Conservation (phyloP, 768 basidiomycete genomes). For the Suillus tomentosus region DNA sequence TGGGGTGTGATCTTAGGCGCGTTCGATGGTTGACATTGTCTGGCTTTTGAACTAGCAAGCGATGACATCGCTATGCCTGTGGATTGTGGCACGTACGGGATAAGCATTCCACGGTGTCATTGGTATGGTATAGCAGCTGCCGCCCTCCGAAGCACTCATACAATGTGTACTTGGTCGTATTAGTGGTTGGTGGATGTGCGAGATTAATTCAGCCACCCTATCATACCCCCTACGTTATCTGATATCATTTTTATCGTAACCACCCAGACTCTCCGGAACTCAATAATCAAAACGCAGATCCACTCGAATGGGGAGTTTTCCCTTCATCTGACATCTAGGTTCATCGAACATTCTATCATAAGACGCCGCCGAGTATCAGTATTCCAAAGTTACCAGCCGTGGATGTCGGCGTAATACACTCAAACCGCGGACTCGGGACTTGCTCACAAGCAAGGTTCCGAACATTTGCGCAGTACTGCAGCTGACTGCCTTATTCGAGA, state of each 20-base stretch:
- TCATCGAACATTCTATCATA: not conserved
- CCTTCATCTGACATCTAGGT: not conserved
- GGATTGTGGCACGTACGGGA: not conserved
- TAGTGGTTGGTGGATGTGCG: not conserved
- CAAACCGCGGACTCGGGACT: slow-evolving; percentile 1
- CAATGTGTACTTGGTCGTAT: not conserved
- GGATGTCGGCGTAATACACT: not conserved
- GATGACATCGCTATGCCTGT: not conserved
- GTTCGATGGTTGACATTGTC: not conserved
- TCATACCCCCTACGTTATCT: not conserved
- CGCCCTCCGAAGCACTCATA: not conserved
- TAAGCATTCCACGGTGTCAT: not conserved
- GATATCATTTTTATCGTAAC: not conserved
- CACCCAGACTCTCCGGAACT: not conserved
- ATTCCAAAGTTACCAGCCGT: slow-evolving; percentile 7
- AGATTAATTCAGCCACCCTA: not conserved
- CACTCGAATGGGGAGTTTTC: not conserved
- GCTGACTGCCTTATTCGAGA: not conserved
- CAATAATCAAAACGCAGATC: not conserved
- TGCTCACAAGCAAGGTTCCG: not conserved
- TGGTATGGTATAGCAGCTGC: slow-evolving; percentile 4
- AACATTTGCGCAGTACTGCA: not conserved
- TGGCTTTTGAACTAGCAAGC: not conserved
- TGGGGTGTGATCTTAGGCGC: not conserved
- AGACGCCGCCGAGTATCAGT: not conserved